Evolutionary conservation across 2,329 filamentous ascomycete genomes (phyloP).

Genomic region (Diaporthe sp.): DNA sequence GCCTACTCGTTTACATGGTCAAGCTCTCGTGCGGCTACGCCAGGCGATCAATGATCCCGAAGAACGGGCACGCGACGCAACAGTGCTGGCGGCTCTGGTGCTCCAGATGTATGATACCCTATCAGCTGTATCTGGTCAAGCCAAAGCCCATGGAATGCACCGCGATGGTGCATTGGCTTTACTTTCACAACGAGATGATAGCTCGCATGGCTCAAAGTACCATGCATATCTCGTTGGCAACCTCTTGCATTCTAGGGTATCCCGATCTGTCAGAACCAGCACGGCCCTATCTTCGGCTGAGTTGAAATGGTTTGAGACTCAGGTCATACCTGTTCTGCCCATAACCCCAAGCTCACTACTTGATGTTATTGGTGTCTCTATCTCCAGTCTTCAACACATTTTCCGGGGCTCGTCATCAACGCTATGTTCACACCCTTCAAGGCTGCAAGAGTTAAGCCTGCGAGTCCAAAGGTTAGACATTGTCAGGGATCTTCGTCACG

Average conservation of each 20-base stretch:
- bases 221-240: neutral
- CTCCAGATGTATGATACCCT: constrained; percentile 6
- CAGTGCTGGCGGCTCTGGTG: neutral
- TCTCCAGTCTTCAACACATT: neutral
- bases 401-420: neutral
- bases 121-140: neutral
- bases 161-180: constrained; percentile 2
- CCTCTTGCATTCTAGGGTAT: neutral
- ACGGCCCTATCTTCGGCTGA: neutral
- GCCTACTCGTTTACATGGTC: neutral
- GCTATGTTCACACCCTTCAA: too few relatives aligned
- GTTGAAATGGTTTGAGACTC: neutral
- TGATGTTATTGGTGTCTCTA: neutral
- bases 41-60: neutral
- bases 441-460: neutral
- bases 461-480: neutral
- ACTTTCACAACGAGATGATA: neutral
- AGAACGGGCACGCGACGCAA: neutral
- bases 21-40: neutral
- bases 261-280: neutral
- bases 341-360: neutral
- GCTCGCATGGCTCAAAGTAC: neutral
- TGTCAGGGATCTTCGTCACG: too few relatives aligned
- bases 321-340: neutral
- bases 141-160: neutral